phyloP scores from a whole-genome alignment of 768 basidiomycete species.

The Mycena sanguinolenta region DNA sequence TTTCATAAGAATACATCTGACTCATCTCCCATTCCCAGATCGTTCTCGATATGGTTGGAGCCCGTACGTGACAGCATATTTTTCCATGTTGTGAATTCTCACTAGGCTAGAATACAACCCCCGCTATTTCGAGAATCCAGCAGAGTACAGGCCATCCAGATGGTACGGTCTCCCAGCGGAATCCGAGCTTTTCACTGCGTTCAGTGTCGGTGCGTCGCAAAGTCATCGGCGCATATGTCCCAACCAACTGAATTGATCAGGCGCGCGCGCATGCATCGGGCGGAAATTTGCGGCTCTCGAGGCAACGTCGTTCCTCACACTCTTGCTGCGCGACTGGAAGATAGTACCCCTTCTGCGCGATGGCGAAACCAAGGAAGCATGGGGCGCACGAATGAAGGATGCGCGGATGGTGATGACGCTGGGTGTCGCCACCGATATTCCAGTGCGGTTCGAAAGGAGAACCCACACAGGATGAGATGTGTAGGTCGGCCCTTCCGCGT shows the following conservation, averaged over 20 bases:
- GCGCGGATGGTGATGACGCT: slow-evolving; percentile 41
- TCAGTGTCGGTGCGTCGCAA: slow-evolving; percentile 49
- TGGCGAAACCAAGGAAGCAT: slow-evolving; percentile 48
- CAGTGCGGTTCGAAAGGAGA: slow-evolving; percentile 38
- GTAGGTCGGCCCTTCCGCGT: too few species aligned
- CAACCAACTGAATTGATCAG: slow-evolving; percentile 29
- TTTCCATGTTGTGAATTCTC: background rate
- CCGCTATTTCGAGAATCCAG: slow-evolving; percentile 62
- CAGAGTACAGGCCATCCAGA: slow-evolving; percentile 63
- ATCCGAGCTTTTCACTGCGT: slow-evolving; percentile 60
- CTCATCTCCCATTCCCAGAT: slow-evolving; percentile 22
- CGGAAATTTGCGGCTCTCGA: slow-evolving; percentile 60
- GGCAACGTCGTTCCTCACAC: slow-evolving; percentile 56
- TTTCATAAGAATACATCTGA: background rate
- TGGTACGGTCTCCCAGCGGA: slow-evolving; percentile 61
- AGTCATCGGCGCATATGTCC: background rate
- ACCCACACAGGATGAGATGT: slow-evolving; percentile 19
- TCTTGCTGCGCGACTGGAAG: slow-evolving; percentile 58
- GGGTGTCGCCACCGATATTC: slow-evolving; percentile 35
- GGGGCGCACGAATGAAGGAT: slow-evolving; percentile 43
- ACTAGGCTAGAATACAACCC: slow-evolving; percentile 60
- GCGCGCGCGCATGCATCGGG: slow-evolving; percentile 60
- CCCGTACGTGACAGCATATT: slow-evolving; percentile 41
- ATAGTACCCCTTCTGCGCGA: slow-evolving; percentile 45
- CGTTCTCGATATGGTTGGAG: slow-evolving; percentile 45